These are phyloP conservation scores for Oryza officinalis DNA, from an alignment of 176 grass and related monocot species.

Conservation along the genomic window DNA sequence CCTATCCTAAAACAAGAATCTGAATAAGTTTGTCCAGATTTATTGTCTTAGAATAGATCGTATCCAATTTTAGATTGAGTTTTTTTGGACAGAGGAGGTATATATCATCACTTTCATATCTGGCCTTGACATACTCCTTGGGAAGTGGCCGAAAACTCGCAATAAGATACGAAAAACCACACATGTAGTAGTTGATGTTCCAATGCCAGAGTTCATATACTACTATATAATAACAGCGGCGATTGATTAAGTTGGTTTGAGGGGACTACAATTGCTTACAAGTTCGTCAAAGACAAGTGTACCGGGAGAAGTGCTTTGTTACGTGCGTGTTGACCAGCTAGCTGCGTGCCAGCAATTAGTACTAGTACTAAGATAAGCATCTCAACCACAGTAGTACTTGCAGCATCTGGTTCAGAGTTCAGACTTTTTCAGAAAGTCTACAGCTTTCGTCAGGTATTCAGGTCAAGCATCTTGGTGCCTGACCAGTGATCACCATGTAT, in stretches of 20 bases:
- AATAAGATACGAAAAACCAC: not conserved
- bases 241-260: not conserved
- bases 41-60: too few species aligned
- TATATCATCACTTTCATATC: not conserved
- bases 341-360: not conserved
- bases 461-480: not conserved
- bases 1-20: too few species aligned
- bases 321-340: not conserved
- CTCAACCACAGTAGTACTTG: not conserved
- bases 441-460: not conserved
- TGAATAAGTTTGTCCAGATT: too few species aligned
- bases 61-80: too few species aligned
- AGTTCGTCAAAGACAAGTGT: slow-evolving; percentile 28
- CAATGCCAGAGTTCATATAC: not conserved
- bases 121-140: slow-evolving; percentile 20
- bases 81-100: too few species aligned
- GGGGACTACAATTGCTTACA: not conserved
- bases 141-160: not conserved
- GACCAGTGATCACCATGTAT: not conserved
- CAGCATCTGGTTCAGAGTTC: not conserved
- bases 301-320: slow-evolving; percentile 5
- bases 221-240: not conserved
- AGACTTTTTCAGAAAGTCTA: not conserved
- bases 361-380: not conserved
- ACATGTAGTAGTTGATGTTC: not conserved